phyloP scores from a whole-genome alignment of 148 eudicot genomes.

The Arctostaphylos glauca region DNA sequence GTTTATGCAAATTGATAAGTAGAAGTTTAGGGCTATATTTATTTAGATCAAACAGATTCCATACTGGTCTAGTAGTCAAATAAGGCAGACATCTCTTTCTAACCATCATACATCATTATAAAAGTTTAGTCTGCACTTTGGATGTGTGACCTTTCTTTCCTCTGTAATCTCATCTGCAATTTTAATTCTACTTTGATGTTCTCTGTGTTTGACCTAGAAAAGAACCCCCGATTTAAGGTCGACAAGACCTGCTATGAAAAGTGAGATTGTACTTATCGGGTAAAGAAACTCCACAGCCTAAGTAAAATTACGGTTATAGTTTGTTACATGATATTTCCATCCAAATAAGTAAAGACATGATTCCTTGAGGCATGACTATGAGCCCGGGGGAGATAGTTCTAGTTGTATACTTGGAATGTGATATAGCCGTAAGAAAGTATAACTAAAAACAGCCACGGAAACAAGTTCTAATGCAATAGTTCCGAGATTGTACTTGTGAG shows the following conservation, averaged over 20 bases:
- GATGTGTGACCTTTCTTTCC: background rate
- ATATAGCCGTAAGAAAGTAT: too few relatives aligned
- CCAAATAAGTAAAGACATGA: background rate
- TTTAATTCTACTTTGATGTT: background rate
- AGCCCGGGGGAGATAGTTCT: too few relatives aligned
- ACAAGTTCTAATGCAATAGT: too few relatives aligned
- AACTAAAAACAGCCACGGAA: too few relatives aligned
- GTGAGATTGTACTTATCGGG: background rate
- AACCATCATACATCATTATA: background rate
- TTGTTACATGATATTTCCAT: background rate
- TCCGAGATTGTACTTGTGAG: background rate
- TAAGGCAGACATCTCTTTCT: background rate
- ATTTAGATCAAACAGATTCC: background rate
- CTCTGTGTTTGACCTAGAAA: background rate
- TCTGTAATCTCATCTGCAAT: background rate
- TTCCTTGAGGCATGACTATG: too few relatives aligned
- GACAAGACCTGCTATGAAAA: background rate
- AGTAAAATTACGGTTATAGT: background rate
- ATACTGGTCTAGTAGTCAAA: background rate
- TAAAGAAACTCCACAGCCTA: slow-evolving; percentile 1
- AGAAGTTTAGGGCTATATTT: background rate
- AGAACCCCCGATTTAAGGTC: background rate
- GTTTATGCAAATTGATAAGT: background rate
- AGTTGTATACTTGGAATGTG: too few relatives aligned
- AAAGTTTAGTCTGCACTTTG: background rate